These are phyloP conservation scores for Apiospora malaysiana DNA, from an alignment of 2,329 filamentous ascomycete species.

Conservation along the genomic window DNA sequence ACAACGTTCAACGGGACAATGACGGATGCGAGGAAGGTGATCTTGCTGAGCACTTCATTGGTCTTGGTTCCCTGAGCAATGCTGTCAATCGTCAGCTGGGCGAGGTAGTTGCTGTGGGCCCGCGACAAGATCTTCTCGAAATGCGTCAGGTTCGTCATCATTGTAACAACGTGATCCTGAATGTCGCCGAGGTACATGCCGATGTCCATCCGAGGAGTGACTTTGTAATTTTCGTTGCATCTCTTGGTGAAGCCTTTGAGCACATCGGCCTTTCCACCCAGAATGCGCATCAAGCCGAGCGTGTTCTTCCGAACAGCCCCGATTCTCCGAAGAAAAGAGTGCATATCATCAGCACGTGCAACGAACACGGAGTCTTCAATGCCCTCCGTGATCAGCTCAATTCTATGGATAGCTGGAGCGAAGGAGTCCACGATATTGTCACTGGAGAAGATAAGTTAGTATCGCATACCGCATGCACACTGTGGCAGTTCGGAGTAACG, in stretches of 20 bases:
- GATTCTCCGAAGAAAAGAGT: constrained; percentile 84
- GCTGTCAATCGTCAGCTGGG: constrained; percentile 91
- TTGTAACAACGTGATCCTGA: constrained; percentile 98
- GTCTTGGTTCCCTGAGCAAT: constrained; percentile 86
- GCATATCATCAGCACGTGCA: constrained; percentile 87
- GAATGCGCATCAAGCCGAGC: constrained; percentile 88
- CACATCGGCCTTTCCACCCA: constrained; percentile 98
- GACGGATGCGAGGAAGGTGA: constrained; percentile 91
- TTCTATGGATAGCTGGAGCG: constrained; percentile 83
- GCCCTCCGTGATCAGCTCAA: constrained; percentile 86
- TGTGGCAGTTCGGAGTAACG: constrained; percentile 41
- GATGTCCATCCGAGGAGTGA: constrained; percentile 95
- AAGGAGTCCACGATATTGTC: constrained; percentile 98
- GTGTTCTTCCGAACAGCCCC: constrained; percentile 92
- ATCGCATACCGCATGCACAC: background rate
- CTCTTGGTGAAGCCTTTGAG: constrained; percentile 97
- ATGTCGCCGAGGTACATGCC: constrained; percentile 97
- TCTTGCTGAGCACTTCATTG: constrained; percentile 90
- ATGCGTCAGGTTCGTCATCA: constrained; percentile 95
- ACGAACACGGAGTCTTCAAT: constrained; percentile 97
- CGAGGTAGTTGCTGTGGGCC: constrained; percentile 94
- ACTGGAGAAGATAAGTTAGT: constrained; percentile 48
- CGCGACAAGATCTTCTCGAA: constrained; percentile 98
- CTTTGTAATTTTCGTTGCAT: constrained; percentile 96
- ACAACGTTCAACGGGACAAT: constrained; percentile 96